Percentiles rank a stretch among this genome's conserved stretches.
Evolutionary conservation across 2,329 filamentous ascomycete genomes (phyloP).

Genomic region (Pseudocercospora pini-densiflorae): DNA sequence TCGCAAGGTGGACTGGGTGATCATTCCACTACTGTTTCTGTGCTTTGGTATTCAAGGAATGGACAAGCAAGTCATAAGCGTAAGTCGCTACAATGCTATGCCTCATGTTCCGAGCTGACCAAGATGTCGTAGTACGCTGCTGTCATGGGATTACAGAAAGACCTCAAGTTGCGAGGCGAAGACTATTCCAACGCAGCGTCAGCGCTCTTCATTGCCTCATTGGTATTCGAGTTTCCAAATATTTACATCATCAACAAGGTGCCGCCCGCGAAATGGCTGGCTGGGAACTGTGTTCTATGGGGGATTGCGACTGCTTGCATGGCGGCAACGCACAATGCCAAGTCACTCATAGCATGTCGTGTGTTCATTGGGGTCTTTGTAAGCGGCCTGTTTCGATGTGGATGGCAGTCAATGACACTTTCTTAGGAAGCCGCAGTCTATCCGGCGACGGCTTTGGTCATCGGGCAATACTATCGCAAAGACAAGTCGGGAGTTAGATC

Average conservation of each 20-base stretch:
- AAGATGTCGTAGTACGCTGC: constrained; percentile 59
- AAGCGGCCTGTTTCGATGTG: background rate
- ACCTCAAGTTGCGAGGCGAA: constrained; percentile 62
- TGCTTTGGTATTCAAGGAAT: constrained; percentile 68
- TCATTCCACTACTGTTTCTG: constrained; percentile 65
- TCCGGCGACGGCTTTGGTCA: constrained; percentile 68
- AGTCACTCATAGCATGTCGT: constrained; percentile 61
- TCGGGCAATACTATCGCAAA: constrained; percentile 56
- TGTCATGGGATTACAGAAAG: constrained; percentile 65
- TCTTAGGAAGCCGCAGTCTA: constrained; percentile 65
- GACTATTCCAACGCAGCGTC: constrained; percentile 67
- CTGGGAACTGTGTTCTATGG: constrained; percentile 67
- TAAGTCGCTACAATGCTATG: constrained; percentile 40
- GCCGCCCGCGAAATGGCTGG: constrained; percentile 63
- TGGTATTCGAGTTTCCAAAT: constrained; percentile 64
- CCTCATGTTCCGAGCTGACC: background rate
- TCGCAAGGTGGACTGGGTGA: constrained; percentile 62
- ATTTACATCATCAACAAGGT: constrained; percentile 61
- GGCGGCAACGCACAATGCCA: constrained; percentile 63
- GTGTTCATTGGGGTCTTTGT: constrained; percentile 68
- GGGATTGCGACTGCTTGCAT: constrained; percentile 63
- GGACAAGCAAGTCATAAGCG: constrained; percentile 68
- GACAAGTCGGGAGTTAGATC: constrained; percentile 9
- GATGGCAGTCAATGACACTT: background rate
- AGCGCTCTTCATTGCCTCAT: constrained; percentile 65